A percentile compares a stretch with the other conserved stretches of the same genome.
Evolutionary conservation across 768 basidiomycete species (phyloP).

Genomic region (Mycena galopus): DNA sequence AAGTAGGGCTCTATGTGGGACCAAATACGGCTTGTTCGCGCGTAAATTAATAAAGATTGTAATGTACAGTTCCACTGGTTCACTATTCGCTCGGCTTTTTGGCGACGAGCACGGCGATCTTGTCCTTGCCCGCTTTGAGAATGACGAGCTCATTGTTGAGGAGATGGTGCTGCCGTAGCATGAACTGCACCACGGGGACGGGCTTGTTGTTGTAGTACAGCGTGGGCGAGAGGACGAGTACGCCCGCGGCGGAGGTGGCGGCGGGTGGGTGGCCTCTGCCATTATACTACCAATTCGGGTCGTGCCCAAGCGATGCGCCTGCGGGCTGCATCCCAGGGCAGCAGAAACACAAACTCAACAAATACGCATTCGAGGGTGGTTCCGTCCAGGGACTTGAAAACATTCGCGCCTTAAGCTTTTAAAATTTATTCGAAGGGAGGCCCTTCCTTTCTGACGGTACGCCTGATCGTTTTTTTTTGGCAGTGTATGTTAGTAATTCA

Average conservation of each 20-base stretch:
- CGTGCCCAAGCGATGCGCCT: constrained; percentile 44
- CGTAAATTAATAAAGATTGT: constrained; percentile 13
- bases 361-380: constrained; percentile 47
- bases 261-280: too few relatives aligned
- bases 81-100: constrained; percentile 16
- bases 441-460: constrained; percentile 34
- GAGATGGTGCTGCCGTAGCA: constrained; percentile 59
- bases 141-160: constrained; percentile 74
- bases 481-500: not conserved
- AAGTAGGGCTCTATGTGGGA: constrained; percentile 6
- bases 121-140: constrained; percentile 82
- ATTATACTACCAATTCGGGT: too few relatives aligned
- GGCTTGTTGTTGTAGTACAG: constrained; percentile 78
- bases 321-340: constrained; percentile 45
- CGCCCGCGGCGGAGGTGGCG: constrained; percentile 75
- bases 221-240: constrained; percentile 73
- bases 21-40: not conserved
- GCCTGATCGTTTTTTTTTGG: not conserved
- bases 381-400: constrained; percentile 43
- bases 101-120: constrained; percentile 68
- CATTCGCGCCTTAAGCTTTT: constrained; percentile 32
- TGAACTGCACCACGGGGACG: constrained; percentile 63
- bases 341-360: constrained; percentile 38
- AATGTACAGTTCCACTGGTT: constrained; percentile 7
- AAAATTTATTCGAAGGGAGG: constrained; percentile 41